Percentiles rank a stretch among this genome's conserved stretches.
Evolutionary conservation across 371 early-diverging fungal species (phyloP).

Genomic region (Batrachochytrium dendrobatidis): DNA sequence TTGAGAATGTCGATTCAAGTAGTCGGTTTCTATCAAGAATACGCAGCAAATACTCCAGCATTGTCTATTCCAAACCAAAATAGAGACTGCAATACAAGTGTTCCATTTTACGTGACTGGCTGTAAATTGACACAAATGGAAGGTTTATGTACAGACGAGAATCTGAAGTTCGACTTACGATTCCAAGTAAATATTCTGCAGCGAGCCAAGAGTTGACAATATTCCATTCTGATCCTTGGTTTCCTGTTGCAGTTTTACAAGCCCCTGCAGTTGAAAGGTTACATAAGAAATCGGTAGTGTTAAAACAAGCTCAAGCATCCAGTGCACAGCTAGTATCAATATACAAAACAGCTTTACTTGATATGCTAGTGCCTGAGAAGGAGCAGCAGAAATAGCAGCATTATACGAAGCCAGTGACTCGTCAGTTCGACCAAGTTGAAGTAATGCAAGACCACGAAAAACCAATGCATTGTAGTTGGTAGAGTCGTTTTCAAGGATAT

Average conservation of each 20-base stretch:
- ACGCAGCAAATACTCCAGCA: too few species aligned
- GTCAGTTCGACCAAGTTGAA: slow-evolving; percentile 54
- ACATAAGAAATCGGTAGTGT: background rate
- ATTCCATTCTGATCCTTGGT: slow-evolving; percentile 37
- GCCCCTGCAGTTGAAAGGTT: slow-evolving; percentile 40
- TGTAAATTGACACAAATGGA: too few species aligned
- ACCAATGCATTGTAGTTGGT: slow-evolving; percentile 77
- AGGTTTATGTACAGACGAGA: too few species aligned
- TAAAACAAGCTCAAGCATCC: background rate
- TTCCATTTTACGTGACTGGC: too few species aligned
- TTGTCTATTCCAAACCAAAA: too few species aligned
- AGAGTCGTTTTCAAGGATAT: slow-evolving; percentile 63
- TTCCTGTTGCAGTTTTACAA: slow-evolving; percentile 55
- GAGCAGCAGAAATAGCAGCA: slow-evolving; percentile 56
- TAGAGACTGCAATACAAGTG: too few species aligned
- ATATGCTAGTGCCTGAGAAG: slow-evolving; percentile 61
- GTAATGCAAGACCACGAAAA: slow-evolving; percentile 69
- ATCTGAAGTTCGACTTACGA: too few species aligned
- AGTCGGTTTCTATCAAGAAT: too few species aligned
- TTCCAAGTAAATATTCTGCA: slow-evolving; percentile 25
- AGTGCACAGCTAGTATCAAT: slow-evolving; percentile 10
- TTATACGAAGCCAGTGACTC: slow-evolving; percentile 63
- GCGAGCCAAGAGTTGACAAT: slow-evolving; percentile 34
- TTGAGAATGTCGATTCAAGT: too few species aligned
- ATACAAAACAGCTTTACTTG: slow-evolving; percentile 46